phyloP scores from a whole-genome alignment of 495 filamentous ascomycete genomes.

The Daldinia childiae region DNA sequence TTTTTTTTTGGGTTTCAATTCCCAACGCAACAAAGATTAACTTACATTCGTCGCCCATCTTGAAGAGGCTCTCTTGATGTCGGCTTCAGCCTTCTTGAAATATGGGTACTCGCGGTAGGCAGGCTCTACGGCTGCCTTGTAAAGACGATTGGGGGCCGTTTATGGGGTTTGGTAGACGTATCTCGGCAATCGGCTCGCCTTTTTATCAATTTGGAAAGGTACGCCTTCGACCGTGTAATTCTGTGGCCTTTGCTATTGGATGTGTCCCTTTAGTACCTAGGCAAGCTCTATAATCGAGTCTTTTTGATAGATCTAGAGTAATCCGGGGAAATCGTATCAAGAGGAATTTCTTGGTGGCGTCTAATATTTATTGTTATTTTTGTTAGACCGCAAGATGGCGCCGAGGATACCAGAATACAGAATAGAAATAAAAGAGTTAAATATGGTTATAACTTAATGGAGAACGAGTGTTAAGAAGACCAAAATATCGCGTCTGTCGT shows the following conservation, averaged over 20 bases:
- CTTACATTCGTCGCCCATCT: constrained; percentile 41
- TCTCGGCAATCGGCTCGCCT: constrained; percentile 8
- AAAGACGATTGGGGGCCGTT: constrained; percentile 34
- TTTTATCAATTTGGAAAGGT: constrained; percentile 6
- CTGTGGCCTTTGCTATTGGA: background rate
- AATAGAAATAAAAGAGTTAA: background rate
- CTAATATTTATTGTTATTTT: background rate
- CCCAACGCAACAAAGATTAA: constrained; percentile 10
- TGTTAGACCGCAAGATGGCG: background rate
- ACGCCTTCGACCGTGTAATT: constrained; percentile 10
- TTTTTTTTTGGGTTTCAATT: background rate
- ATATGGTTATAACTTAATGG: background rate
- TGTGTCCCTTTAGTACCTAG: background rate
- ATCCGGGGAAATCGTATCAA: background rate
- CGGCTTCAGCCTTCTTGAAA: constrained; percentile 27
- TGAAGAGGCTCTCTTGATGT: constrained; percentile 7
- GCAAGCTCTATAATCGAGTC: background rate
- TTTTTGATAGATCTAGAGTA: background rate
- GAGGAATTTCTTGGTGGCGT: background rate
- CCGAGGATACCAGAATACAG: background rate
- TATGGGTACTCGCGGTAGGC: constrained; percentile 14
- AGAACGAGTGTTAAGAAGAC: background rate
- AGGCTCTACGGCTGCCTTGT: constrained; percentile 23
- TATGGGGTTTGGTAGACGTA: constrained; percentile 19
- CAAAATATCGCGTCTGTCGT: background rate